Evolutionary conservation across 805 yeast genomes (phyloP).

Genomic region (Saturnispora ahearnii): DNA sequence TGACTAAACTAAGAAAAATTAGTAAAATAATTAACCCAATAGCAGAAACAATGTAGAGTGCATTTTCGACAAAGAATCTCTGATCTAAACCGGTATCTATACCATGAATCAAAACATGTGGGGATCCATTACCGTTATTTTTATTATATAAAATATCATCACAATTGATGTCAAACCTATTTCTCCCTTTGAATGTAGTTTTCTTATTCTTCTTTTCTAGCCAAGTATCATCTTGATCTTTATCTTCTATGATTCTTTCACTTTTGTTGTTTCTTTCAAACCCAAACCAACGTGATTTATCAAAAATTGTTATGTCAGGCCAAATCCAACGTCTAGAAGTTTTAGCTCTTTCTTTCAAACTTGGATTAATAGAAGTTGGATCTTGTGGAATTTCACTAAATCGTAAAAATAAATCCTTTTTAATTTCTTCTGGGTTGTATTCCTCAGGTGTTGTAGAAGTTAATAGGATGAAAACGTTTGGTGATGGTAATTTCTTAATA

Average conservation of each 20-base stretch:
- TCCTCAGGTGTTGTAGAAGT: slow-evolving; percentile 33
- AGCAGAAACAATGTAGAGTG: slow-evolving; percentile 29
- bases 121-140: neutral
- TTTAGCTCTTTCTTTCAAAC: slow-evolving; percentile 21
- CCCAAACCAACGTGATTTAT: slow-evolving; percentile 41
- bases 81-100: slow-evolving; percentile 15
- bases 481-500: slow-evolving; percentile 65
- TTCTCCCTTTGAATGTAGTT: slow-evolving; percentile 9
- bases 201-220: slow-evolving; percentile 19
- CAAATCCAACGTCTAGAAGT: slow-evolving; percentile 36
- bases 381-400: slow-evolving; percentile 27
- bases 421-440: slow-evolving; percentile 16
- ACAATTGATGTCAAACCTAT: slow-evolving; percentile 14
- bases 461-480: slow-evolving; percentile 53
- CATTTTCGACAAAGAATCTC: slow-evolving; percentile 43
- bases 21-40: slow-evolving; percentile 8
- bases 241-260: slow-evolving; percentile 14
- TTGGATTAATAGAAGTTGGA: slow-evolving; percentile 25
- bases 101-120: neutral
- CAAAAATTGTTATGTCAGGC: slow-evolving; percentile 43
- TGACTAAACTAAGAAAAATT: slow-evolving; percentile 11
- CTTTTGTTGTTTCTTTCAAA: slow-evolving; percentile 44
- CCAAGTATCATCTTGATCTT: slow-evolving; percentile 26
- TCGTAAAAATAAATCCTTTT: slow-evolving; percentile 11
- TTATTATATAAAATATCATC: slow-evolving; percentile 21